phyloP scores from a whole-genome alignment of 2,329 filamentous ascomycete genomes.

The Xylariaceae sp. region DNA sequence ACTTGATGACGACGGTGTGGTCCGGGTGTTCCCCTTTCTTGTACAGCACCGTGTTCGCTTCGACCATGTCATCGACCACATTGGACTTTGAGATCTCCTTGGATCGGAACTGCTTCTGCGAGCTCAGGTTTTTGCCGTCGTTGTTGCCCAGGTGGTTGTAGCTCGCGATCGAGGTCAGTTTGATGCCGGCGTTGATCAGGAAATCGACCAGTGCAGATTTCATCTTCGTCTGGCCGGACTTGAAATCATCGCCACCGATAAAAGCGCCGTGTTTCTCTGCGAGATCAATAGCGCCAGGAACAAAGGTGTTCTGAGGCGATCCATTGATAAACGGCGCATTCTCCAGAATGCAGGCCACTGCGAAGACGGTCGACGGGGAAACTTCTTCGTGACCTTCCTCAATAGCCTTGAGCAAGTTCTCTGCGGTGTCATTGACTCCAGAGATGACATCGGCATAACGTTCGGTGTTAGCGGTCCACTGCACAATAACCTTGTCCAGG shows the following conservation, averaged over 20 bases:
- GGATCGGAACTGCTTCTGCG: constrained; percentile 96
- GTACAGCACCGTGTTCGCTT: constrained; percentile 90
- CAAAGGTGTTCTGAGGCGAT: constrained; percentile 98
- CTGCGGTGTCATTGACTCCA: constrained; percentile 94
- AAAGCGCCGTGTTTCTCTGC: constrained; percentile 86
- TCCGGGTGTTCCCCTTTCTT: constrained; percentile 91
- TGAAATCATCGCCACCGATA: constrained; percentile 98
- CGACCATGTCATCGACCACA: constrained; percentile 99
- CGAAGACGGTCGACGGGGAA: constrained; percentile 94
- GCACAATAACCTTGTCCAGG: constrained; percentile 94
- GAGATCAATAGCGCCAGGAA: constrained; percentile 86
- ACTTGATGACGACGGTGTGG: constrained; percentile 99
- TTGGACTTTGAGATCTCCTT: constrained; percentile 99
- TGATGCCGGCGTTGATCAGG: constrained; percentile 97
- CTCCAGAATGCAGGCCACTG: constrained; percentile 91
- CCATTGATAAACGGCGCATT: constrained; percentile 96
- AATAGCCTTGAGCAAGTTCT: constrained; percentile 88
- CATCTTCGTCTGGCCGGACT: constrained; percentile 99
- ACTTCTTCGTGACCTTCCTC: constrained; percentile 85
- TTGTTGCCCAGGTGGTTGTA: constrained; percentile 99
- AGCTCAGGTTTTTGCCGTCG: constrained; percentile 97
- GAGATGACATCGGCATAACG: constrained; percentile 86
- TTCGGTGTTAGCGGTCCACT: constrained; percentile 99
- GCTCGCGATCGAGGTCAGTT: constrained; percentile 95
- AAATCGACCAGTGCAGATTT: constrained; percentile 99